Evolutionary conservation across 192 early-diverging fungal species (phyloP), one percentile per base, ranked within the genome.

Genomic region (Entomortierella beljakovae): DNA sequence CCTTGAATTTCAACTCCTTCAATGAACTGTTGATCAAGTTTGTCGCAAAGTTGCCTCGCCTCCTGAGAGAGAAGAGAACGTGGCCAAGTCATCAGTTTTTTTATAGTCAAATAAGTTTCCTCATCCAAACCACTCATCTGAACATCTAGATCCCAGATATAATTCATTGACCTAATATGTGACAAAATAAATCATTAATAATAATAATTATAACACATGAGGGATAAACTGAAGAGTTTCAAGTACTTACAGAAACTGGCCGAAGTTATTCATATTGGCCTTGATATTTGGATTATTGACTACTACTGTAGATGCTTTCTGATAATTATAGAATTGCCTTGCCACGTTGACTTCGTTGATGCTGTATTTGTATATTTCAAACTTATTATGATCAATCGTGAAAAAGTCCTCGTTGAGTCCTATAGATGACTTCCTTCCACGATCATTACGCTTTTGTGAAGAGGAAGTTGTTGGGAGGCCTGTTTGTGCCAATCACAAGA

Each of bases 61-160:
- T 22, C 37, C 9, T 38, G 29, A 15, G 51, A 40, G 42, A 67
- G 2, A 48, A n/a, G 2, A 26, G 64, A 67, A n/a, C 42, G 55
- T 10, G 42, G 32, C 64, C 55, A 67, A 26, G 55, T 49, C n/a
- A 48, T 5, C 42, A 34, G 1, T 0, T 26, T 7, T 23, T 4
- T 8, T 48, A 67, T 48, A 2, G 23, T 4, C 28, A n/a, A 8
- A 33, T 57, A 32, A 31, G 31, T n/a, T n/a, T 43, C 64, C 23
- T 25, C 22, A 34, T 31, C n/a, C 42, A 67, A 5, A 40, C 25
- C 20, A 8, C 16, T 54, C 23, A 55, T 32, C 8, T 8, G 18
- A 29, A 64, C 26, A 29, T 38, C 25, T 1, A 57, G 40, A 33
- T 67, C 64, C 55, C 54, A 67, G 34, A 67, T 67, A 46, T 42